Evolutionary conservation across 202 grass and related monocot genomes (phyloP), one percentile per base, ranked within the genome.

Genomic region (Hordeum pubiflorum): DNA sequence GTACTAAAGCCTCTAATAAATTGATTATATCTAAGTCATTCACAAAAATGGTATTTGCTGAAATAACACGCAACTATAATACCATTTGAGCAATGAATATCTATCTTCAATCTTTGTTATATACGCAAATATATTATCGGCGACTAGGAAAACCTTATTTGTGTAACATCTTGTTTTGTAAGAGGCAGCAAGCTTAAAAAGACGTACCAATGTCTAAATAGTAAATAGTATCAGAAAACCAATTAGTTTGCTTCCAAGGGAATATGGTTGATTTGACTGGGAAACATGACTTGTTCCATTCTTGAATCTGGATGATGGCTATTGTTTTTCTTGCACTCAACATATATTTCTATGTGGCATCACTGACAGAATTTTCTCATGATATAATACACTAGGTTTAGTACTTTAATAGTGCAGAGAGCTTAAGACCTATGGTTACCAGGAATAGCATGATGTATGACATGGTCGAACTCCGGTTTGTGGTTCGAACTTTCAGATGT

Each of bases 221-320:
- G 55, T 18, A 73, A 12, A 82, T 73, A 59, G 55, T 74, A 29
- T 69, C 62, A 84, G 26, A 69, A 29, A 84, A 80, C 56, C 31
- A 9, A 18, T 58, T 62, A 65, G n/a, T n/a, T 78, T 78, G 9
- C 44, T 27, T 72, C 26, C 20, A 72, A 58, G 18, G 44, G 40
- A 34, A 18, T 37, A 58, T 22, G 29, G 54, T 9, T 24, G 20
- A 88, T 58, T 63, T 60, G 8, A 46, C 6, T 60, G 77, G 10
- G 10, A 38, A 13, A 15, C 48, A 57, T 40, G 55, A 70, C 9
- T 26, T 84, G 46, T 56, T 69, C 56, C 79, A 71, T 40, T 33
- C 72, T 63, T 70, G 40, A 77, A 33, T 63, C 21, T 13, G 55
- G 22, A 33, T 3, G 68, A 64, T 33, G 23, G 10, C 11, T 52